These are phyloP conservation scores for Emergomyces orientalis DNA, from an alignment of 2,329 filamentous ascomycete species.

Conservation along the genomic window DNA sequence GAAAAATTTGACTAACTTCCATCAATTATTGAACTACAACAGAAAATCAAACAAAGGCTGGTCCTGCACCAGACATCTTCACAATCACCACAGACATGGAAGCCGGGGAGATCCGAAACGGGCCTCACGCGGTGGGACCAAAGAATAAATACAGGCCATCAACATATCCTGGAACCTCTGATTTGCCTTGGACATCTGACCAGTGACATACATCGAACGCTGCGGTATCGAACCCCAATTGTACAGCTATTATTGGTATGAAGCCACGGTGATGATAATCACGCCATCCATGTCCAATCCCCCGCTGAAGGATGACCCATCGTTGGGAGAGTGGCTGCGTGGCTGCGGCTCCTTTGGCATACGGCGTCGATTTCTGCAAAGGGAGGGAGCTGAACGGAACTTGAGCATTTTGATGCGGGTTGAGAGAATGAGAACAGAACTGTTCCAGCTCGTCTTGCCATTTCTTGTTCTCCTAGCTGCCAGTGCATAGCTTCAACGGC, in stretches of 20 bases:
- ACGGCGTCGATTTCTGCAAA: background rate
- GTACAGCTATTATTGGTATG: background rate
- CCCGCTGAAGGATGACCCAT: background rate
- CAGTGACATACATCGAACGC: background rate
- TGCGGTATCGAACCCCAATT: background rate
- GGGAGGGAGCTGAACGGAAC: background rate
- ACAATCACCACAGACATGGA: background rate
- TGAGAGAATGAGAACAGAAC: background rate
- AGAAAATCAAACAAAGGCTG: conserved; percentile 4
- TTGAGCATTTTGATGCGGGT: background rate
- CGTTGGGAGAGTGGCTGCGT: background rate
- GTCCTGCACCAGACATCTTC: conserved; percentile 1
- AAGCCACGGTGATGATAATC: background rate
- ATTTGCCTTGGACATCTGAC: background rate
- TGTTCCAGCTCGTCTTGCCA: background rate
- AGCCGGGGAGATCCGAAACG: background rate
- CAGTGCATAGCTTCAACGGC: background rate
- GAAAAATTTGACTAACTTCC: background rate
- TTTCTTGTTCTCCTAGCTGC: too few species aligned
- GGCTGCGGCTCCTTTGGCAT: background rate
- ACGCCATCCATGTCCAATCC: conserved; percentile 1
- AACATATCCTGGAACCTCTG: too few species aligned
- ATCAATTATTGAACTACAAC: background rate
- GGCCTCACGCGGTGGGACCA: background rate
- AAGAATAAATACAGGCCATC: conserved; percentile 2